Conservation (phyloP, 2,329 filamentous ascomycete genomes). For the Karstenula rhodostoma region DNA sequence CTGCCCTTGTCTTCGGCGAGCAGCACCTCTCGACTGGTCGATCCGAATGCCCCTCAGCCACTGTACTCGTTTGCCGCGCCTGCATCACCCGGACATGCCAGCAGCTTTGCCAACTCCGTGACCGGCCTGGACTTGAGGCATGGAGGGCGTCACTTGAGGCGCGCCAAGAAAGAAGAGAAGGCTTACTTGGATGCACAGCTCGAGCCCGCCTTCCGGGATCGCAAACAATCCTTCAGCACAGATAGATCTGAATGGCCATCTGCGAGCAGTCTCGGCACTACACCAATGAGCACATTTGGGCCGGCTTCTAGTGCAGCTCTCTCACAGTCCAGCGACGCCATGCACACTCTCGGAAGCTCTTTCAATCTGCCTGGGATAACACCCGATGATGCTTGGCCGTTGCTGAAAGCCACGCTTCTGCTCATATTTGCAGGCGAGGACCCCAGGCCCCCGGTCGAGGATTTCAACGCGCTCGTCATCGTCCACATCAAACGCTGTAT, state of each 20-base stretch:
- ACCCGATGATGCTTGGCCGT: constrained; percentile 82
- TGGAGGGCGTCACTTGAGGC: constrained; percentile 76
- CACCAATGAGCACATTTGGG: constrained; percentile 27
- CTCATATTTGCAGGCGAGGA: constrained; percentile 85
- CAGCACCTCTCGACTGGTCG: constrained; percentile 78
- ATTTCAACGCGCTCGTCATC: constrained; percentile 81
- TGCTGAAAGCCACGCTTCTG: constrained; percentile 77
- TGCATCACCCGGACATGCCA: constrained; percentile 72
- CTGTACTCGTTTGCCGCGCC: constrained; percentile 82
- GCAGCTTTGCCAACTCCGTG: constrained; percentile 80
- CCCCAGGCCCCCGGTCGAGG: constrained; percentile 79
- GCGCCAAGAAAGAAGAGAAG: constrained; percentile 71
- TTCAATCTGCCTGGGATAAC: constrained; percentile 59
- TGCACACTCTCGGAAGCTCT: constrained; percentile 54
- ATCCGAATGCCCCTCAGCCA: constrained; percentile 77
- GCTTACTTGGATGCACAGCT: constrained; percentile 46
- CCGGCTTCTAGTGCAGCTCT: constrained; percentile 38
- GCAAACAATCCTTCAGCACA: constrained; percentile 49
- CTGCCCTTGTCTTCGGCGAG: constrained; percentile 77
- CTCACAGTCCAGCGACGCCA: constrained; percentile 47
- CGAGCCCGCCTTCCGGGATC: constrained; percentile 44
- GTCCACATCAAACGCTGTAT: constrained; percentile 82
- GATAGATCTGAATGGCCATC: constrained; percentile 50
- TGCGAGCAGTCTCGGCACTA: constrained; percentile 32
- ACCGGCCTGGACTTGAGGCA: constrained; percentile 81